These are phyloP conservation scores for Penicillium angulare DNA, from an alignment of 495 filamentous ascomycete genomes.

Conservation along the genomic window DNA sequence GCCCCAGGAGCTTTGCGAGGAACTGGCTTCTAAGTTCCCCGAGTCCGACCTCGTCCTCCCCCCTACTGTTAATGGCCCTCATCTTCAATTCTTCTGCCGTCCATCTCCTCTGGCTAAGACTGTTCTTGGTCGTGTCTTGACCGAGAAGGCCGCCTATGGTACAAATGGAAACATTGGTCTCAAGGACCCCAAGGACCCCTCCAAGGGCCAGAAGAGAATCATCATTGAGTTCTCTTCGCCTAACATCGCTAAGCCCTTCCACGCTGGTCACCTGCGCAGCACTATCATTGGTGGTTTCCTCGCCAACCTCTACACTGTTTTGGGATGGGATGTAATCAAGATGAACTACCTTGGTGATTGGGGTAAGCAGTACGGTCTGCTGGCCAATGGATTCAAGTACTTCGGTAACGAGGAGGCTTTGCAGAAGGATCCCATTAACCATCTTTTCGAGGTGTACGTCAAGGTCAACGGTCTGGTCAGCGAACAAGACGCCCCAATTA, in stretches of 20 bases:
- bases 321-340: constrained; percentile 68
- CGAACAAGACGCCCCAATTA: constrained; percentile 54
- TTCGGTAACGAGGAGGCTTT: constrained; percentile 64
- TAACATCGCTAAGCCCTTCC: constrained; percentile 76
- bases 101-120: constrained; percentile 54
- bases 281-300: constrained; percentile 76
- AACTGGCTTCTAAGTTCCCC: constrained; percentile 76
- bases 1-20: constrained; percentile 65
- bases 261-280: constrained; percentile 68
- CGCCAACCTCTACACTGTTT: constrained; percentile 64
- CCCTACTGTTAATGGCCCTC: constrained; percentile 60
- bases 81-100: constrained; percentile 82
- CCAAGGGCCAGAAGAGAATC: constrained; percentile 67
- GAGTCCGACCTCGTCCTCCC: constrained; percentile 72
- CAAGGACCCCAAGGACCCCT: constrained; percentile 64
- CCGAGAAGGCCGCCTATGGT: constrained; percentile 61
- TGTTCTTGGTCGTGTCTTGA: constrained; percentile 63
- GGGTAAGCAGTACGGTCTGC: constrained; percentile 73
- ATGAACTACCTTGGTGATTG: constrained; percentile 80
- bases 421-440: constrained; percentile 61
- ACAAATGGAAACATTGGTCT: constrained; percentile 64
- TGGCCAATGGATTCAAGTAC: constrained; percentile 64
- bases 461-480: constrained; percentile 57
- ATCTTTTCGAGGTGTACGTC: constrained; percentile 69
- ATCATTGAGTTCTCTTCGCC: constrained; percentile 74